phyloP scores from a whole-genome alignment of 257 asterid genomes.

The Nicotiana knightiana region DNA sequence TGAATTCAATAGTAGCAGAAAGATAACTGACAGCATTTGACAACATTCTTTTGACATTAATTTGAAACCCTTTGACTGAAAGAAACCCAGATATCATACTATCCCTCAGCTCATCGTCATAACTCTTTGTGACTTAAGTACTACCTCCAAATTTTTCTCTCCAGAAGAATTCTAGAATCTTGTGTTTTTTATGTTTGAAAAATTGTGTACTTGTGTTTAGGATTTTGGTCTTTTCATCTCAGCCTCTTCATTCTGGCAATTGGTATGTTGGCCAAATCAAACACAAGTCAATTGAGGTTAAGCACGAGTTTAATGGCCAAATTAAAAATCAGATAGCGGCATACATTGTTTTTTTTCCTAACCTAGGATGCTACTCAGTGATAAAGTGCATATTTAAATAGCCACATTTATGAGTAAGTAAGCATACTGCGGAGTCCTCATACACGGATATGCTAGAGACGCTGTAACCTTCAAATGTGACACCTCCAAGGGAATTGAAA shows the following conservation, averaged over 20 bases:
- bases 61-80: not conserved
- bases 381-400: slow-evolving; percentile 1
- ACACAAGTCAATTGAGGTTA: not conserved
- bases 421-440: slow-evolving; percentile 84
- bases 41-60: not conserved
- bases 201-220: not conserved
- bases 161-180: not conserved
- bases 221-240: not conserved
- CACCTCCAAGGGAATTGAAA: slow-evolving; percentile 72
- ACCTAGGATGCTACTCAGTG: not conserved
- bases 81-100: not conserved
- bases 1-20: not conserved
- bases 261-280: not conserved
- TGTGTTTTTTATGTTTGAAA: not conserved
- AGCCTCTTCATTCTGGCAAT: not conserved
- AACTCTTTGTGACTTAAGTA: not conserved
- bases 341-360: not conserved
- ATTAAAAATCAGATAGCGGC: not conserved
- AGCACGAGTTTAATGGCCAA: not conserved
- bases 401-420: slow-evolving; percentile 13
- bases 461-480: slow-evolving; percentile 67
- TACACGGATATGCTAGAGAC: slow-evolving; percentile 56
- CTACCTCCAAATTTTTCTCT: not conserved
- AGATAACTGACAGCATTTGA: not conserved
- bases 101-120: not conserved